Base-by-base conservation (phyloP, 106 monocot genomes). In the Alisma plantagoaquatica region DNA sequence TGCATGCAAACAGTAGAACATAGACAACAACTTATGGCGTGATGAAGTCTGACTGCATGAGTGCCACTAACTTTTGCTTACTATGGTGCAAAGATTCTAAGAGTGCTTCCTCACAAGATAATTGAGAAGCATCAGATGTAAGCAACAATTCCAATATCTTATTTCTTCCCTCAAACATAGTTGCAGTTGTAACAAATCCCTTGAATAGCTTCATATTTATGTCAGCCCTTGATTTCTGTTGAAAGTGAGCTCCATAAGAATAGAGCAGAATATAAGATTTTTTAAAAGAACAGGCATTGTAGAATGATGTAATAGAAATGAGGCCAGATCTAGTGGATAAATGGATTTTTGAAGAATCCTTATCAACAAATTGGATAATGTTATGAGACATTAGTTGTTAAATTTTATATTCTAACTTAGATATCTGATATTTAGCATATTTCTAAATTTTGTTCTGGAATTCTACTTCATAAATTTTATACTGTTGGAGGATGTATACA, bases 171-270 rank as follows among this genome's bases (percentile, higher is more conserved):
- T 92, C 82, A 60, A 82, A 66, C 33, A 55, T 82, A 1, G 92
- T 82, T 14, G 87, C 92, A 1, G 87, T 83, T 21, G 60, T 67
- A 11, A 87, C 75, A 27, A 69, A 80, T 1, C 92, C 92, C 18
- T 73, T 46, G 65, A 87, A 87, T 50, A 87, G 62, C 53, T 69
- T 87, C 55, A 83, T 76, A 49, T 92, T 92, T 49, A 87, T 79
- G 45, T 92, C 83, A 8, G 83, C 87, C 2, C 92, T 87, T 19
- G 62, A 49, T 29, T 59, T 74, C 92, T 92, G 74, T 72, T 61
- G 9, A 5, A n/a, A n/a, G n/a, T n/a, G n/a, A n/a, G n/a, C n/a
- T n/a, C n/a, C n/a, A n/a, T n/a, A n/a, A n/a, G n/a, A n/a, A n/a
- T n/a, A n/a, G n/a, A n/a, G n/a, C n/a, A n/a, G n/a, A n/a, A n/a